These are phyloP conservation scores for Acanthamoeba healyi DNA, from an alignment of 208 protist genomes.

Conservation along the genomic window DNA sequence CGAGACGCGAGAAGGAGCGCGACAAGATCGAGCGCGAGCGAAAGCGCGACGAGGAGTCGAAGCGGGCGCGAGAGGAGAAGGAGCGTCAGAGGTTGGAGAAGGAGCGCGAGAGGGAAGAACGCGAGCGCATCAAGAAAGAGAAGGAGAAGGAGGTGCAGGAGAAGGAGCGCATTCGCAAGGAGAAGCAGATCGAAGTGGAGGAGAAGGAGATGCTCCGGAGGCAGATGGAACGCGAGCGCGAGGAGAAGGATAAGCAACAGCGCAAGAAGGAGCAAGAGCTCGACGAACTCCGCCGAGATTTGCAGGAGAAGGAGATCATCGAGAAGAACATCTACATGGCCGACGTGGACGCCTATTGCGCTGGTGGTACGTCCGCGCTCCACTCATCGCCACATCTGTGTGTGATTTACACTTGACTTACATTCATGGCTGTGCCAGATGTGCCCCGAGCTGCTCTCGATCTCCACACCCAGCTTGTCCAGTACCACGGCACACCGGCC, in stretches of 20 bases:
- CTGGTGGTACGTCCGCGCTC: neutral
- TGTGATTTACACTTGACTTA: neutral
- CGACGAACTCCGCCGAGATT: neutral
- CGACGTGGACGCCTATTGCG: slow-evolving; percentile 19
- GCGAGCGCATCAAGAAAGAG: slow-evolving; percentile 53
- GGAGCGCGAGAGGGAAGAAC: slow-evolving; percentile 50
- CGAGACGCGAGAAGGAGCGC: neutral
- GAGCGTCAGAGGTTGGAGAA: slow-evolving; percentile 34
- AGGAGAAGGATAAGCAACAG: neutral
- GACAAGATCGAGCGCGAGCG: slow-evolving; percentile 32
- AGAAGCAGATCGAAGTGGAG: slow-evolving; percentile 6
- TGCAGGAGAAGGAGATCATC: slow-evolving; percentile 35
- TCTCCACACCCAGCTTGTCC: neutral
- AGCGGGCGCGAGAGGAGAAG: neutral
- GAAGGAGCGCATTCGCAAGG: slow-evolving; percentile 32
- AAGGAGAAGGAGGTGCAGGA: slow-evolving; percentile 73
- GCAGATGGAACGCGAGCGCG: slow-evolving; percentile 34
- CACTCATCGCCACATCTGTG: neutral
- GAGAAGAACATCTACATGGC: slow-evolving; percentile 42
- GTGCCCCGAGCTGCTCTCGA: slow-evolving; percentile 29
- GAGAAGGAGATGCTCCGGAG: slow-evolving; percentile 28
- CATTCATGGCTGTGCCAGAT: neutral
- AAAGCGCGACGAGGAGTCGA: slow-evolving; percentile 34
- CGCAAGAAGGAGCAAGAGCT: neutral
- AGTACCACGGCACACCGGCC: slow-evolving; percentile 6